Evolutionary conservation across 2,329 filamentous ascomycete species (phyloP).

Genomic region (Thielaviopsis euricoi): DNA sequence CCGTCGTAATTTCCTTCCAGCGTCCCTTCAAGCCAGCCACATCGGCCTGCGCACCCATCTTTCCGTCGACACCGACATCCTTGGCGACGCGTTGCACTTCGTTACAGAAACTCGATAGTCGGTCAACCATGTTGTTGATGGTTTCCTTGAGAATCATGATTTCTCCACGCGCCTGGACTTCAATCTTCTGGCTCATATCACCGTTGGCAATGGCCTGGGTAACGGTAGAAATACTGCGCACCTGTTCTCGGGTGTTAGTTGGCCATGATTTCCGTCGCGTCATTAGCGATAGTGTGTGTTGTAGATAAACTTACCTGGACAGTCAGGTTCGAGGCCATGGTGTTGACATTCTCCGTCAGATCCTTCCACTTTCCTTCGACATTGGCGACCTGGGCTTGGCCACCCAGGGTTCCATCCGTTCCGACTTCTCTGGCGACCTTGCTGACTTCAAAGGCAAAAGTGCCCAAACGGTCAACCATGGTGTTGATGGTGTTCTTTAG

Average conservation of each 20-base stretch:
- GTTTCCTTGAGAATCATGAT: constrained; percentile 89
- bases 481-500: constrained; percentile 97
- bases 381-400: constrained; percentile 83
- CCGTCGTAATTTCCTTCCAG: constrained; percentile 97
- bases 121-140: constrained; percentile 97
- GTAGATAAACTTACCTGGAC: constrained; percentile 34
- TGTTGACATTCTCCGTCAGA: constrained; percentile 79
- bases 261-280: too few relatives aligned
- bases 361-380: constrained; percentile 98
- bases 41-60: constrained; percentile 95
- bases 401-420: constrained; percentile 84
- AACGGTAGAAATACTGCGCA: constrained; percentile 82
- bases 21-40: constrained; percentile 82
- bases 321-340: constrained; percentile 52
- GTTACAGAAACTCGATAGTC: constrained; percentile 87
- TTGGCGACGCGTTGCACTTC: constrained; percentile 91
- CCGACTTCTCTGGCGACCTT: constrained; percentile 91
- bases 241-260: too few relatives aligned
- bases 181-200: constrained; percentile 90
- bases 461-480: constrained; percentile 94
- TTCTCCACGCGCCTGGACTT: constrained; percentile 88
- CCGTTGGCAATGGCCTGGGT: constrained; percentile 91
- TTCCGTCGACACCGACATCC: constrained; percentile 92
- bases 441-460: constrained; percentile 92
- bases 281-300: too few relatives aligned